phyloP scores from a whole-genome alignment of 139 green algal species.

The Cymbomonas tetramitiformis region DNA sequence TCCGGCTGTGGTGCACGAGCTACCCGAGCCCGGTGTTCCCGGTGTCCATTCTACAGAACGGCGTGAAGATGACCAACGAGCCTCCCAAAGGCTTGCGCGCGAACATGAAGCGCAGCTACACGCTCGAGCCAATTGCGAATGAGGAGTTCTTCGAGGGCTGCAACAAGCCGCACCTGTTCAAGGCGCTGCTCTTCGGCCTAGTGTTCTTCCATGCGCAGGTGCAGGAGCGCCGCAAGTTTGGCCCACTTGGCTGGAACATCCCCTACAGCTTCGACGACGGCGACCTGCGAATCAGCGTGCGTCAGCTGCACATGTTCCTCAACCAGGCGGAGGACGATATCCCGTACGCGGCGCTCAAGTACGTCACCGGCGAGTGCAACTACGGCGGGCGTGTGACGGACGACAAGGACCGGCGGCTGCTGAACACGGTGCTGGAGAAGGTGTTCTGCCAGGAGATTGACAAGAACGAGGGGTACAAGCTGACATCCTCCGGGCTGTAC shows the following conservation, averaged over 20 bases:
- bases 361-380: constrained; percentile 43
- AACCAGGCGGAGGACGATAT: constrained; percentile 56
- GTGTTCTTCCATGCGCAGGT: constrained; percentile 60
- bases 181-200: constrained; percentile 50
- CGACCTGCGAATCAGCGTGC: constrained; percentile 53
- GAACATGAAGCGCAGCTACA: constrained; percentile 55
- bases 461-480: constrained; percentile 25
- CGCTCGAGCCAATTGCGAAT: constrained; percentile 41
- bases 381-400: constrained; percentile 51
- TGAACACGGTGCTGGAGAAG: constrained; percentile 49
- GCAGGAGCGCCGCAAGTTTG: constrained; percentile 59
- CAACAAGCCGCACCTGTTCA: constrained; percentile 41
- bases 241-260: constrained; percentile 68
- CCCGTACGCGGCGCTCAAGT: constrained; percentile 47
- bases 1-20: constrained; percentile 59
- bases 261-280: constrained; percentile 67
- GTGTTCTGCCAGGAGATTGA: constrained; percentile 44
- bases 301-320: constrained; percentile 63
- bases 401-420: constrained; percentile 49
- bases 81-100: constrained; percentile 42
- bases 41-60: constrained; percentile 50
- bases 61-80: constrained; percentile 70
- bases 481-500: constrained; percentile 40
- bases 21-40: constrained; percentile 55
- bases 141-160: constrained; percentile 50